phyloP scores from a whole-genome alignment of 2,329 filamentous ascomycete species.

The Colletotrichum lindemuthianum region DNA sequence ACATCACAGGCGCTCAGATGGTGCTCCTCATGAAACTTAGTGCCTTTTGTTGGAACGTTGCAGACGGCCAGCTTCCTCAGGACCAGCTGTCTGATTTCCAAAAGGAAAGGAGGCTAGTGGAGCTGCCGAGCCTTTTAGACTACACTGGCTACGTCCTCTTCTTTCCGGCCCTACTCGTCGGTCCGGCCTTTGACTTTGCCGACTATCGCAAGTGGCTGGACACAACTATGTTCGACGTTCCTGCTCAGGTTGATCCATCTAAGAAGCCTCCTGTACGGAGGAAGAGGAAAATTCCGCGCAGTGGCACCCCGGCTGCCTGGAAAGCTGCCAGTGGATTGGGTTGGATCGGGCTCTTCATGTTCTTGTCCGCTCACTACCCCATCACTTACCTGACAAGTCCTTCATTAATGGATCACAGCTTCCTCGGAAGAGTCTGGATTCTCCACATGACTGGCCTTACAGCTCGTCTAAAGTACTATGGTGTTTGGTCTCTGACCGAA shows the following conservation, averaged over 20 bases:
- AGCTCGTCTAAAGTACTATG: constrained; percentile 92
- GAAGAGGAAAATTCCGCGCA: constrained; percentile 91
- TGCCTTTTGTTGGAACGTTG: constrained; percentile 97
- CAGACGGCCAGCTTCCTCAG: constrained; percentile 85
- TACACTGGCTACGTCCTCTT: constrained; percentile 93
- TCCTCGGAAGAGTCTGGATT: constrained; percentile 79
- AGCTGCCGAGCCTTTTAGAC: constrained; percentile 81
- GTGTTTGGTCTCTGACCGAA: constrained; percentile 92
- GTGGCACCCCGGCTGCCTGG: constrained; percentile 82
- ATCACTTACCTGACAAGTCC: constrained; percentile 71
- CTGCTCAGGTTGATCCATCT: constrained; percentile 80
- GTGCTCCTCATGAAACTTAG: constrained; percentile 97
- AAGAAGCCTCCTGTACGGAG: constrained; percentile 88
- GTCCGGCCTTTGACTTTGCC: constrained; percentile 92
- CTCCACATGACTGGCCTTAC: constrained; percentile 87
- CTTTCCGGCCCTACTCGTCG: constrained; percentile 89
- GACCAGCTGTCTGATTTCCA: constrained; percentile 87
- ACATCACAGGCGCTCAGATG: constrained; percentile 98
- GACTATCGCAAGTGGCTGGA: constrained; percentile 95
- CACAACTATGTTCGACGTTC: constrained; percentile 92
- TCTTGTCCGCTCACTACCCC: constrained; percentile 75
- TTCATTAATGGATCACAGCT: constrained; percentile 72
- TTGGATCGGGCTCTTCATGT: constrained; percentile 84
- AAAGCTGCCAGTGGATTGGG: constrained; percentile 78
- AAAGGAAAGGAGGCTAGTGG: constrained; percentile 79